Percentiles rank a stretch among this genome's conserved stretches.
phyloP scores from a whole-genome alignment of 208 protist genomes.

The Crithidia thermophila region DNA sequence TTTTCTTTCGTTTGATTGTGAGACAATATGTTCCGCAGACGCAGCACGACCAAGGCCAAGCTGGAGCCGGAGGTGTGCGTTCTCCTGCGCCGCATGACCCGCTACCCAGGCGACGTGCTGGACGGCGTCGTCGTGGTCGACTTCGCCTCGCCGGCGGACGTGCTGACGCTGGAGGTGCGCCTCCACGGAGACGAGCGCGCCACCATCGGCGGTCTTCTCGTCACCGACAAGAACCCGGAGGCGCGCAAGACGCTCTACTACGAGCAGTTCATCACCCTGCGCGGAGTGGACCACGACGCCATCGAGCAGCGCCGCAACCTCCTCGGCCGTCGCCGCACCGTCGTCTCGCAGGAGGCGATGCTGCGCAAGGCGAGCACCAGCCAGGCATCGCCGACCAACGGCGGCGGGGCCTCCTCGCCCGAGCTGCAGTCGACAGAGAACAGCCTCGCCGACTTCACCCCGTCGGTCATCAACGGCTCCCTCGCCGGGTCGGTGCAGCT shows the following conservation, averaged over 20 bases:
- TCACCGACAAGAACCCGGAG: slow-evolving; percentile 38
- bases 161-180: slow-evolving; percentile 43
- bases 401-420: not conserved
- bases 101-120: slow-evolving; percentile 61
- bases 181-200: slow-evolving; percentile 44
- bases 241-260: slow-evolving; percentile 54
- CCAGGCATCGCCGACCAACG: not conserved
- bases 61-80: slow-evolving; percentile 39
- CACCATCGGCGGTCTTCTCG: slow-evolving; percentile 32
- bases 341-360: slow-evolving; percentile 9
- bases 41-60: slow-evolving; percentile 9
- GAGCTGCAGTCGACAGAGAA: not conserved
- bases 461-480: slow-evolving; percentile 5
- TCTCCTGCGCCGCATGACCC: slow-evolving; percentile 25
- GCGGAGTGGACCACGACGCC: slow-evolving; percentile 37
- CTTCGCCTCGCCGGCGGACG: slow-evolving; percentile 29
- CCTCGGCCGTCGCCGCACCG: slow-evolving; percentile 3
- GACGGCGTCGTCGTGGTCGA: slow-evolving; percentile 55
- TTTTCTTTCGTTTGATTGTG: too few relatives aligned
- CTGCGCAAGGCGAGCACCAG: slow-evolving; percentile 1
- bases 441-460: not conserved
- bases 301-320: slow-evolving; percentile 18
- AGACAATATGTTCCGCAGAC: slow-evolving; percentile 19
- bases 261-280: slow-evolving; percentile 48
- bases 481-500: slow-evolving; percentile 23